Conservation (phyloP, 768 basidiomycete species). For the Leccinum aurantiacum region DNA sequence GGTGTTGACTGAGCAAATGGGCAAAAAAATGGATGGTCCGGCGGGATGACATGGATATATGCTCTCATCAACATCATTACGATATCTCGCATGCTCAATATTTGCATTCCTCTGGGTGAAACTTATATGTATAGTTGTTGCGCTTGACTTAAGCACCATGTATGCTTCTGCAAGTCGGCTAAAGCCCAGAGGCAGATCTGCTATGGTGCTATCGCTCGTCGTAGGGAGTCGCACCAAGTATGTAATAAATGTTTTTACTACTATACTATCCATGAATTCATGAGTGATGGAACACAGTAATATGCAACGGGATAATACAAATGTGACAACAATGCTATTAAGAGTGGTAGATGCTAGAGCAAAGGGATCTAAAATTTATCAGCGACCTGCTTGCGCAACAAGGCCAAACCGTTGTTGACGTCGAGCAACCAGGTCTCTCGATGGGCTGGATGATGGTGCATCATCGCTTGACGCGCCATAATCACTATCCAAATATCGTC, state of each 20-base stretch:
- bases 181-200: too few species aligned
- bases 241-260: background rate
- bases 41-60: conserved; percentile 2
- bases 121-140: background rate
- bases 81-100: conserved; percentile 49
- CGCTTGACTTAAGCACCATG: too few species aligned
- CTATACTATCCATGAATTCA: background rate
- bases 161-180: too few species aligned
- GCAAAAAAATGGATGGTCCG: conserved; percentile 31
- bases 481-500: conserved; percentile 36
- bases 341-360: conserved; percentile 17
- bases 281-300: conserved; percentile 14
- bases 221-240: too few species aligned
- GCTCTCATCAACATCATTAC: background rate
- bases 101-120: conserved; percentile 2
- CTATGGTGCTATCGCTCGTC: too few species aligned
- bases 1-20: conserved; percentile 46
- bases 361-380: conserved; percentile 14
- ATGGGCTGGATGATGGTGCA: conserved; percentile 46
- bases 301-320: conserved; percentile 27
- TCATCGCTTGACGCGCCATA: conserved; percentile 51
- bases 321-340: conserved; percentile 17
- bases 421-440: conserved; percentile 43
- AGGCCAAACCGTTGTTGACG: conserved; percentile 36
- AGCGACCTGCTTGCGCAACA: conserved; percentile 2